Evolutionary conservation across 2,329 filamentous ascomycete species (phyloP), one percentile per base, ranked within the genome.

Genomic region (Bipolaris bicolor): DNA sequence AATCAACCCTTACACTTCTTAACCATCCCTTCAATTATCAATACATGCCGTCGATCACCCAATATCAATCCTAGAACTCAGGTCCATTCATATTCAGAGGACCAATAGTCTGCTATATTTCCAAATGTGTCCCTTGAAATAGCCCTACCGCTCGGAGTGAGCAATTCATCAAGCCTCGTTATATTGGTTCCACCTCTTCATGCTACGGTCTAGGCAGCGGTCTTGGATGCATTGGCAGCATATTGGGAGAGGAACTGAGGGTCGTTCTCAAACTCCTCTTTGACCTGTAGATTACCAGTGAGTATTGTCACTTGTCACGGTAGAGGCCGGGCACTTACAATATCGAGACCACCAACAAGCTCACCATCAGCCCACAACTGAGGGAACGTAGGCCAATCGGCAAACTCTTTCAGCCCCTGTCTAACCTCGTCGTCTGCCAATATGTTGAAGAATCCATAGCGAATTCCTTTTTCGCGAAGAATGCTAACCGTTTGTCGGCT

Each of bases 381-480:
- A 18, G 95, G 95, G 78, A 92, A 99, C 0, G 95, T 99, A 9
- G 95, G 95, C 95, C 95, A 99, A 61, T 98, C 95, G n/a, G 92
- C 92, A 76, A 88, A 98, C 79, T 95, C 91, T 84, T 99, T 99
- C 72, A 99, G 80, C 0, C 95, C 95, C 80, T 98, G 94, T 60
- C 95, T 86, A 46, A 99, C 95, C 77, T 98, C 94, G 71, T 99
- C 94, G 75, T 99, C 95, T 62, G 95, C 95, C 68, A 99, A 79
- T 63, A 99, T 99, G 76, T 99, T 98, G 83, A 99, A 99, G 83
- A 99, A 99, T 18, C 95, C 95, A 76, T 98, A 99, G 76, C 96
- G 92, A 59, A 99, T 90, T 48, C 90, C 90, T 73, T 92, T 89
- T 79, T 98, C 94, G 50, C 95, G 86, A 69, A 99, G 80, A 45